phyloP scores from a whole-genome alignment of 2,329 filamentous ascomycete species.

The Hypomyces rosellus region DNA sequence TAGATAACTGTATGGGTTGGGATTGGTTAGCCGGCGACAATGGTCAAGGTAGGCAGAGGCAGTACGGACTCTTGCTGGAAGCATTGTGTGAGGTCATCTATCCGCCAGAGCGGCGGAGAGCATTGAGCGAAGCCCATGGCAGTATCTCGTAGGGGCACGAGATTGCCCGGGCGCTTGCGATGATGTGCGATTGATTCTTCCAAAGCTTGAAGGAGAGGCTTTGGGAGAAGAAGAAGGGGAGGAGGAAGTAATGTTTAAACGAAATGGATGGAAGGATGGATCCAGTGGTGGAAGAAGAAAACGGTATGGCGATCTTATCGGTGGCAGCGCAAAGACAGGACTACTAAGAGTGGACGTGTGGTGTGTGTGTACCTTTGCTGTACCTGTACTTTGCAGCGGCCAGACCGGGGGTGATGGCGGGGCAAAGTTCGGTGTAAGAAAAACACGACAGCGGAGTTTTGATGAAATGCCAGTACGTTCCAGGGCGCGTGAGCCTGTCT shows the following conservation, averaged over 20 bases:
- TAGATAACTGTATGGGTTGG: constrained; percentile 25
- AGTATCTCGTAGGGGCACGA: not conserved
- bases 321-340: not conserved
- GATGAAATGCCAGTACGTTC: constrained; percentile 7
- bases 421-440: constrained; percentile 4
- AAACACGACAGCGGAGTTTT: not conserved
- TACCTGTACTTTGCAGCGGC: not conserved
- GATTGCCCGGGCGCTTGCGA: not conserved
- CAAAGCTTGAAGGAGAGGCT: not conserved
- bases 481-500: constrained; percentile 6
- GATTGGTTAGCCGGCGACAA: not conserved
- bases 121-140: constrained; percentile 44
- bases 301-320: not conserved
- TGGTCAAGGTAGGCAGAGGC: not conserved
- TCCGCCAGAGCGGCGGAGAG: constrained; percentile 53
- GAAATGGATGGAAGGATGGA: not conserved
- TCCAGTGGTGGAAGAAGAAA: not conserved
- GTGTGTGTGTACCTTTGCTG: not conserved
- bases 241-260: not conserved
- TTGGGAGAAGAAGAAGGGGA: not conserved
- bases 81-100: constrained; percentile 58
- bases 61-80: constrained; percentile 60
- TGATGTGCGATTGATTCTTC: not conserved
- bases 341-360: no score
- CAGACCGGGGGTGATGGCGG: not conserved